Percentiles rank a stretch among this genome's conserved stretches.
These are phyloP conservation scores for Wickerhamiella parazyma DNA, from an alignment of 805 yeast species.

Conservation along the genomic window DNA sequence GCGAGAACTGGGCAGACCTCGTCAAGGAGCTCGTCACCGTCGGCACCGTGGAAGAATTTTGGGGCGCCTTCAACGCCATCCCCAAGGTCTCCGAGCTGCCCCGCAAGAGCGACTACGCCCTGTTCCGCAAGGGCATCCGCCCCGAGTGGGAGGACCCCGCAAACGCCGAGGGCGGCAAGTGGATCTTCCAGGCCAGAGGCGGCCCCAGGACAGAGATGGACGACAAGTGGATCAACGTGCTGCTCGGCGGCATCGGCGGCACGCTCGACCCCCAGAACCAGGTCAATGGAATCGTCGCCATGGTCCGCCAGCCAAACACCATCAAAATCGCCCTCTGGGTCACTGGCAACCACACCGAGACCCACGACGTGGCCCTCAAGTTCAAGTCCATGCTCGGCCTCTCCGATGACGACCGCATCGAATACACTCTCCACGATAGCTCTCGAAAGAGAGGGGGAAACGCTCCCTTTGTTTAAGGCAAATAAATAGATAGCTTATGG, in stretches of 20 bases:
- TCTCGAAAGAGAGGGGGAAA: conserved; percentile 6
- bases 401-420: conserved; percentile 60
- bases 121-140: conserved; percentile 83
- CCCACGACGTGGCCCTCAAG: conserved; percentile 66
- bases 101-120: conserved; percentile 81
- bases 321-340: conserved; percentile 91
- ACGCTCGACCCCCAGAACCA: conserved; percentile 76
- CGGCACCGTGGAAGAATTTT: conserved; percentile 92
- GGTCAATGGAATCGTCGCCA: conserved; percentile 88
- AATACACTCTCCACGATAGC: conserved; percentile 55
- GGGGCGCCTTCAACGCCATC: conserved; percentile 93
- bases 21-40: conserved; percentile 87
- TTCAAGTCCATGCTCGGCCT: conserved; percentile 77
- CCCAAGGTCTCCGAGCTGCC: conserved; percentile 90
- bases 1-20: conserved; percentile 83
- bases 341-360: conserved; percentile 40
- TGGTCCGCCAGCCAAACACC: conserved; percentile 60
- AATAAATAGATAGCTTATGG: background rate
- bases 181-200: conserved; percentile 66
- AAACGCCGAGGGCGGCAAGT: conserved; percentile 86
- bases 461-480: background rate
- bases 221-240: conserved; percentile 63
- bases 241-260: conserved; percentile 88
- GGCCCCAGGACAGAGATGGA: conserved; percentile 49
- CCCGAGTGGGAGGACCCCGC: conserved; percentile 97